Base-by-base conservation (phyloP, 139 green algal genomes). In the Picochlorum sp. region DNA sequence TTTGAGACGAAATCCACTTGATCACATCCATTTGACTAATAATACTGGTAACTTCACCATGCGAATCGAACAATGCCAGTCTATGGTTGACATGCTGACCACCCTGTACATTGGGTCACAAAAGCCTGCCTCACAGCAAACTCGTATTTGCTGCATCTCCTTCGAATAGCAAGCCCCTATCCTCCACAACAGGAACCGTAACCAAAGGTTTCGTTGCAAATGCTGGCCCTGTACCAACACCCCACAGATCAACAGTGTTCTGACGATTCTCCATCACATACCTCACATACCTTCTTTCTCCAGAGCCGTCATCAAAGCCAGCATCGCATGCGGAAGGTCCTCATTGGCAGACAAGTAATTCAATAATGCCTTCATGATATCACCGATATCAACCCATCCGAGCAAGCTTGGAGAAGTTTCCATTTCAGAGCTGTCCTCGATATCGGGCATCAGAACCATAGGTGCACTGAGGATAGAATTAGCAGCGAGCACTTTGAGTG, bases 241-340 rank as follows among this genome's bases (percentile, higher is more conserved):
- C 34, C 8, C 34, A 41, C 8, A 41, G 34, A 41, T 41, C 8
- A 41, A 41, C 7, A 14, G 2, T 9, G 34, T 14, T 41, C 34
- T 9, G 34, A 41, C 34, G 34, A 41, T 11, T 41, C 34, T 41
- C 34, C 7, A 11, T 41, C 34, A 41, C 34, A 41, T 11, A 41
- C 34, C 34, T 11, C 34, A 41, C 34, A 41, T 41, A 41, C 34
- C 81, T 61, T 86, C 73, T 47, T 76, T 73, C 67, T 93, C 85
- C 54, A 93, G 77, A 28, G 78, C 59, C 1, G 72, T 80, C 86
- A 93, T 93, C 21, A 93, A 72, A 18, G 73, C 75, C 61, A 91
- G 72, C 86, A 92, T 89, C 52, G 80, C 81, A 38, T 58, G 68
- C 21, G 85, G 81, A 32, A 91, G 51, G 49, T 55, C 56, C 5